Evolutionary conservation across 129 eudicot genomes (phyloP).

Genomic region (Apium graveolens): DNA sequence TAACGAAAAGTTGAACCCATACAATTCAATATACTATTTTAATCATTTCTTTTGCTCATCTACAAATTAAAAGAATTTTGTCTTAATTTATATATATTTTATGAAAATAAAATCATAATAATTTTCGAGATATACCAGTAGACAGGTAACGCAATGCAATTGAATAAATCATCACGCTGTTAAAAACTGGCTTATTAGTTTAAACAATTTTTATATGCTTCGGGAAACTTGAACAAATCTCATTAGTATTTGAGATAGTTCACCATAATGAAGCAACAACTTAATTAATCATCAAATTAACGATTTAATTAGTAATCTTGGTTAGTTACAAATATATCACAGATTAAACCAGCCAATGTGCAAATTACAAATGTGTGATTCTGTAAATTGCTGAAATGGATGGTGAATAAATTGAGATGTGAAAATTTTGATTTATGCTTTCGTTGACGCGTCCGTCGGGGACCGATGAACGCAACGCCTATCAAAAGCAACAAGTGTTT

Average conservation of each 20-base stretch:
- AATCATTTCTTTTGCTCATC: too few species aligned
- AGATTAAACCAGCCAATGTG: neutral
- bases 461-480: slow-evolving; percentile 66
- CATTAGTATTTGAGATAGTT: neutral
- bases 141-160: slow-evolving; percentile 14
- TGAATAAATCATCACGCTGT: slow-evolving; percentile 2
- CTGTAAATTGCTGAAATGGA: slow-evolving; percentile 1
- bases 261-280: slow-evolving; percentile 10
- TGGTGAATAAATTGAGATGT: neutral
- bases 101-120: too few species aligned
- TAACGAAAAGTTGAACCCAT: too few species aligned
- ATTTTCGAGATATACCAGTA: too few species aligned
- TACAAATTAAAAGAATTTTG: too few species aligned
- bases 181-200: neutral
- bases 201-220: slow-evolving; percentile 1
- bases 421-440: slow-evolving; percentile 52
- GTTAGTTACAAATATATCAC: neutral
- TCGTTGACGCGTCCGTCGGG: slow-evolving; percentile 65
- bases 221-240: slow-evolving; percentile 15
- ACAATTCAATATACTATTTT: too few species aligned
- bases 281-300: neutral
- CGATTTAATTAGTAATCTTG: neutral
- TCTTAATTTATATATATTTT: too few species aligned
- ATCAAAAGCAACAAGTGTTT: slow-evolving; percentile 31
- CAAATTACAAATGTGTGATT: neutral